Evolutionary conservation across 129 eudicot genomes (phyloP).

Genomic region (Flaveria sonorensis): DNA sequence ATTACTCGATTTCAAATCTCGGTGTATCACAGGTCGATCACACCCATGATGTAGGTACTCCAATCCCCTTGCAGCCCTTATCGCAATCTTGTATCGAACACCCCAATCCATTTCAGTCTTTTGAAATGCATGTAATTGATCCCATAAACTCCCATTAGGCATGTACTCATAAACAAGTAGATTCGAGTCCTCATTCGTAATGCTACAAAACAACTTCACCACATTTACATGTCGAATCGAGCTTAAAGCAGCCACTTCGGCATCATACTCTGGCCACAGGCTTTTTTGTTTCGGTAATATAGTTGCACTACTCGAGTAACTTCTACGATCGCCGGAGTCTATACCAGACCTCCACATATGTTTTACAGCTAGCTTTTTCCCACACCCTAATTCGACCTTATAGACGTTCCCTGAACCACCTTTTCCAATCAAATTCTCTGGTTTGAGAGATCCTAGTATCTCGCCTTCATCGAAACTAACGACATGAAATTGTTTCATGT

Average conservation of each 20-base stretch:
- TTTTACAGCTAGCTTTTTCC: slow-evolving; percentile 60
- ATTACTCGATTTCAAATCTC: slow-evolving; percentile 71
- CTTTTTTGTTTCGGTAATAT: slow-evolving; percentile 42
- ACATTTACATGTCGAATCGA: slow-evolving; percentile 70
- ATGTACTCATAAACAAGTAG: slow-evolving; percentile 67
- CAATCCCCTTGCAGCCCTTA: slow-evolving; percentile 66
- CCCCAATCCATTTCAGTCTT: slow-evolving; percentile 52
- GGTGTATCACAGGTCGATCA: slow-evolving; percentile 56
- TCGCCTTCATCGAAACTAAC: slow-evolving; percentile 55
- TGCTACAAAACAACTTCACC: slow-evolving; percentile 69
- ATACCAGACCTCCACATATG: slow-evolving; percentile 52
- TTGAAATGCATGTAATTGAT: slow-evolving; percentile 44
- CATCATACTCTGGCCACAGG: slow-evolving; percentile 54
- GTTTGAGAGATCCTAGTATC: slow-evolving; percentile 43
- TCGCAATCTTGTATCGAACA: slow-evolving; percentile 50
- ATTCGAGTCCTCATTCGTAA: slow-evolving; percentile 61
- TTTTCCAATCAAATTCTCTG: slow-evolving; percentile 54
- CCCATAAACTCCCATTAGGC: slow-evolving; percentile 76
- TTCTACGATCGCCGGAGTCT: slow-evolving; percentile 34
- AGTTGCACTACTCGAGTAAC: slow-evolving; percentile 34
- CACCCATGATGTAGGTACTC: slow-evolving; percentile 75
- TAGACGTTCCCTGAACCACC: slow-evolving; percentile 71
- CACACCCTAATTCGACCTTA: slow-evolving; percentile 49
- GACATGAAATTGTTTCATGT: slow-evolving; percentile 58
- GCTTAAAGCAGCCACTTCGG: slow-evolving; percentile 63